Percentiles rank a stretch among this genome's conserved stretches.
Conservation (phyloP, 2,329 filamentous ascomycete genomes). For the Thermothelomyces thermophilus region DNA sequence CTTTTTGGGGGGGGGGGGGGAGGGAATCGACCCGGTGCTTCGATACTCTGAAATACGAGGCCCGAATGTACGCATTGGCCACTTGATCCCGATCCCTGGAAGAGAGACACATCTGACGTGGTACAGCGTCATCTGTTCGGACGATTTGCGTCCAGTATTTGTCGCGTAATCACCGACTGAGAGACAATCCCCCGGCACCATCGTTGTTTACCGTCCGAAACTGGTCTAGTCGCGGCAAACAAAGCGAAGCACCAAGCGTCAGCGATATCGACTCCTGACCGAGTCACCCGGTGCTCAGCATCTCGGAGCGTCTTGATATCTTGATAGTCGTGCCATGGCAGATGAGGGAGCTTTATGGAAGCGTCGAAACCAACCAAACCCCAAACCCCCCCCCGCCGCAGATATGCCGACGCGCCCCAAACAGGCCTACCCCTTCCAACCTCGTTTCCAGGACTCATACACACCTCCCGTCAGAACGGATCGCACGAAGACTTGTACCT, state of each 20-base stretch:
- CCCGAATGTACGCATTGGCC: neutral
- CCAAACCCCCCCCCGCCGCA: too few relatives aligned
- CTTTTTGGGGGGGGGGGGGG: too few relatives aligned
- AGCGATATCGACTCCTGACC: neutral
- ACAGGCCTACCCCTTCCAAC: conserved; percentile 6
- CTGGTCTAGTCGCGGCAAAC: neutral
- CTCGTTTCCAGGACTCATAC: neutral
- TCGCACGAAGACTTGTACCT: too few relatives aligned
- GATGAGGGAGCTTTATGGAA: conserved; percentile 1
- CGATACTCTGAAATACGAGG: conserved; percentile 8
- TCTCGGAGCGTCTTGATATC: neutral
- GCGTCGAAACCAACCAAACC: too few relatives aligned
- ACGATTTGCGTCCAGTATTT: conserved; percentile 4
- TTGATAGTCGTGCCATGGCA: neutral
- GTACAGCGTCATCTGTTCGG: conserved; percentile 9
- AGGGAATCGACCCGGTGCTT: neutral
- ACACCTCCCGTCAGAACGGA: neutral
- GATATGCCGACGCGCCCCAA: conserved; percentile 6
- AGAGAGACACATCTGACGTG: neutral
- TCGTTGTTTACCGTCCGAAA: neutral
- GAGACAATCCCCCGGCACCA: neutral
- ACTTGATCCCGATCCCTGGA: conserved; percentile 1
- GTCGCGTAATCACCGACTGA: conserved; percentile 8
- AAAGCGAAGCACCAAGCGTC: neutral
- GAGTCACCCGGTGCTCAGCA: neutral